A percentile compares a stretch with the other conserved stretches of the same genome.
Evolutionary conservation across 2,329 filamentous ascomycete genomes (phyloP).

Genomic region (Emydomyces testavorans): DNA sequence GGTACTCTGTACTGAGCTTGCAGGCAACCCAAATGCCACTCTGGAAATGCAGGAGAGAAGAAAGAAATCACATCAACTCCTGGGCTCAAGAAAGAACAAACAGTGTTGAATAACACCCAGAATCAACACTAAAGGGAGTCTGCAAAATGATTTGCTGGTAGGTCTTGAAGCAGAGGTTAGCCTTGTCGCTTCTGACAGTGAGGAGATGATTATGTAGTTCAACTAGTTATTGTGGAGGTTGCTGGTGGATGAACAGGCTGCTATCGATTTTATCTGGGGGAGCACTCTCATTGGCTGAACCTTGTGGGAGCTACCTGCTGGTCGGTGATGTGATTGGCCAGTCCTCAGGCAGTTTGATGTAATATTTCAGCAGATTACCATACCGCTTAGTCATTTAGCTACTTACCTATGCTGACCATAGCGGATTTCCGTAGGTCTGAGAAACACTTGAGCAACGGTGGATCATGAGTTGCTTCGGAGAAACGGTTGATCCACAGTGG

Average conservation of each 20-base stretch:
- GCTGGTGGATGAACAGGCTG: slow-evolving; percentile 7
- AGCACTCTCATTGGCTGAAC: slow-evolving; percentile 7
- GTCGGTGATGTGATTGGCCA: neutral
- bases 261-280: slow-evolving; percentile 7
- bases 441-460: too few relatives aligned
- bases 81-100: neutral
- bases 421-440: too few relatives aligned
- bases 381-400: neutral
- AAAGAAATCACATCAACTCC: neutral
- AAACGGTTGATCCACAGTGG: too few relatives aligned
- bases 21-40: neutral
- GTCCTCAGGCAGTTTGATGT: neutral
- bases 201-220: too few relatives aligned
- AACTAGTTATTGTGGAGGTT: slow-evolving; percentile 5
- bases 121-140: neutral
- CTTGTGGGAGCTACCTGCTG: neutral
- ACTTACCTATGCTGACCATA: neutral
- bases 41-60: neutral
- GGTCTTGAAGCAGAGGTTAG: neutral
- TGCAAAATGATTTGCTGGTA: neutral
- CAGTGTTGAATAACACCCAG: neutral
- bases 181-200: slow-evolving; percentile 1
- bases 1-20: neutral
- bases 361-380: neutral
- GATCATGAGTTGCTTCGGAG: too few relatives aligned